Conservation (phyloP, 768 basidiomycete species). For the Trametes sanguinea region DNA sequence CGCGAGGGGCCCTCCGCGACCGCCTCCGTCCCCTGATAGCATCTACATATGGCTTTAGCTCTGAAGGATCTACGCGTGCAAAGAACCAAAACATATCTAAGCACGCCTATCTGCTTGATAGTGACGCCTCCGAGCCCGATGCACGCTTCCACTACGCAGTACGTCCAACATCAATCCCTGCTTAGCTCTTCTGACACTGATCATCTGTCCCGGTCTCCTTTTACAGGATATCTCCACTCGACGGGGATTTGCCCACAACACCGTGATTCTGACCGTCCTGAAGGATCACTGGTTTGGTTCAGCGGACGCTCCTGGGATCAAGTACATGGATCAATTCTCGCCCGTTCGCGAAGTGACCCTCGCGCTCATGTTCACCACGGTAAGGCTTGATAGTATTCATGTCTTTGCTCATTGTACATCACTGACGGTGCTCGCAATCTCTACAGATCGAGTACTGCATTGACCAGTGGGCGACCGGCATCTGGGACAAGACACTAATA, state of each 20-base stretch:
- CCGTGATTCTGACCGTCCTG: too few relatives aligned
- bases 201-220: too few relatives aligned
- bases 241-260: too few relatives aligned
- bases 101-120: neutral
- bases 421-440: too few relatives aligned
- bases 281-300: neutral
- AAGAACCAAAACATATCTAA: neutral
- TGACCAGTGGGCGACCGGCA: too few relatives aligned
- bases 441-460: too few relatives aligned
- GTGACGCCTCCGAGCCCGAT: neutral
- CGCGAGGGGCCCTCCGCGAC: neutral
- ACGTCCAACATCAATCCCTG: too few relatives aligned
- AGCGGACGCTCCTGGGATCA: neutral
- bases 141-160: neutral
- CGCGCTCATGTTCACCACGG: constrained; percentile 5
- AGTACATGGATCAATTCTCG: neutral
- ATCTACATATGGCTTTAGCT: neutral
- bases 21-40: neutral
- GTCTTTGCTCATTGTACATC: too few relatives aligned
- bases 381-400: neutral
- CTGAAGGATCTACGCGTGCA: neutral
- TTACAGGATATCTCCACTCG: too few relatives aligned
- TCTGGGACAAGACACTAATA: too few relatives aligned
- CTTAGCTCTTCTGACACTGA: too few relatives aligned
- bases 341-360: constrained; percentile 7